Percentiles rank a stretch among this genome's conserved stretches.
Conservation (phyloP, 1,139 yeast genomes). For the Saccharomyces hybrid region DNA sequence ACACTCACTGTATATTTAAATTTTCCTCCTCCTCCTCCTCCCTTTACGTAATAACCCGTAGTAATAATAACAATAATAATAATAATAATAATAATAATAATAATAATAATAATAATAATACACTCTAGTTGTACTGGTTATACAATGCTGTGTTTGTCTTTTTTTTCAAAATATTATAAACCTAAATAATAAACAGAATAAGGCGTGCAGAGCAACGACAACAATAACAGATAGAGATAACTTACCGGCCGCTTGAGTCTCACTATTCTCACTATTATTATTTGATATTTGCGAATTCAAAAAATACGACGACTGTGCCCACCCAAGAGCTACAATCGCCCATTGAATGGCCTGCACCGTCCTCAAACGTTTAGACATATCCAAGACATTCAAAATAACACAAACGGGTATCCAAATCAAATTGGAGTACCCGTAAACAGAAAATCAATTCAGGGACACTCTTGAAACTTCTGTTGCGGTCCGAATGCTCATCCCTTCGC, state of each 20-base stretch:
- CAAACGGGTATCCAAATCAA: slow-evolving; percentile 25
- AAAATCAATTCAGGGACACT: slow-evolving; percentile 16
- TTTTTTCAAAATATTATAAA: slow-evolving; percentile 13
- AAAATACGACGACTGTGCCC: slow-evolving; percentile 12
- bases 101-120: too few species aligned
- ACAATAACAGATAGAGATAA: slow-evolving; percentile 9
- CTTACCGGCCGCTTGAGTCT: not conserved
- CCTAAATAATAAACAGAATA: slow-evolving; percentile 17
- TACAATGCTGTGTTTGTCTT: slow-evolving; percentile 1
- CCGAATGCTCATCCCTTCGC: slow-evolving; percentile 11
- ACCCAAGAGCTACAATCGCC: slow-evolving; percentile 11
- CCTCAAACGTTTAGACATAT: slow-evolving; percentile 6
- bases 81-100: too few species aligned
- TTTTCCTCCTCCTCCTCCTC: too few species aligned
- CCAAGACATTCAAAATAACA: slow-evolving; percentile 15
- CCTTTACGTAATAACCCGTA: not conserved
- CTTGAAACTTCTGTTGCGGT: slow-evolving; percentile 8
- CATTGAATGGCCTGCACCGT: slow-evolving; percentile 6
- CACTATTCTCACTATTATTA: slow-evolving; percentile 1
- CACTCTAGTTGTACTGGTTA: not conserved
- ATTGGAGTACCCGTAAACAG: slow-evolving; percentile 26
- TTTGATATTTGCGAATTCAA: slow-evolving; percentile 2
- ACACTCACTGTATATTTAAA: not conserved
- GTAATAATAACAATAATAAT: not conserved
- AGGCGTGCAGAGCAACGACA: slow-evolving; percentile 13